A percentile compares a stretch with the other conserved stretches of the same genome.
These are phyloP conservation scores for Lasiodiplodia gonubiensis DNA, from an alignment of 2,329 filamentous ascomycete genomes.

Conservation along the genomic window DNA sequence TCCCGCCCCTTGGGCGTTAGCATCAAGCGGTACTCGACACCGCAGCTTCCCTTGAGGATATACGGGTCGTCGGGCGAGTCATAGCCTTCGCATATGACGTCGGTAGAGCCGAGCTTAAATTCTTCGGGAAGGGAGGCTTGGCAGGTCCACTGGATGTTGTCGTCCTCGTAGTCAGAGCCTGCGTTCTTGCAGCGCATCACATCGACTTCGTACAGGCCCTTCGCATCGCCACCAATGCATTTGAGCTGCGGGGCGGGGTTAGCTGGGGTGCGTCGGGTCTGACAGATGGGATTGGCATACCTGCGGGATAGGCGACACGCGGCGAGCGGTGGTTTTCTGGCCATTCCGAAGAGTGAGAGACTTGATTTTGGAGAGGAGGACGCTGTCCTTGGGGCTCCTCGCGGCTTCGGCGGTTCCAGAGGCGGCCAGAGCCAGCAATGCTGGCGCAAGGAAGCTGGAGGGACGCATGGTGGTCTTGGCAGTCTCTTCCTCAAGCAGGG, in stretches of 20 bases:
- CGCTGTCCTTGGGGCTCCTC: slow-evolving; percentile 51
- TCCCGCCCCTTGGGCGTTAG: slow-evolving; percentile 78
- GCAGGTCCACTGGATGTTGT: slow-evolving; percentile 89
- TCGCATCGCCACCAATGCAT: slow-evolving; percentile 69
- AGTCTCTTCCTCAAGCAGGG: slow-evolving; percentile 7
- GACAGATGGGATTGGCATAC: slow-evolving; percentile 31
- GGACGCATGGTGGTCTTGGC: slow-evolving; percentile 38
- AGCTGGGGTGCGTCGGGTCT: background rate
- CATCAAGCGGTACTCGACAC: slow-evolving; percentile 82
- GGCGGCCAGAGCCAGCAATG: slow-evolving; percentile 40
- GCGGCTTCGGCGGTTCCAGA: slow-evolving; percentile 38
- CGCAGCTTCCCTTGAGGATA: slow-evolving; percentile 90
- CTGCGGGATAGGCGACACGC: slow-evolving; percentile 73
- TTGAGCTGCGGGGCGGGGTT: slow-evolving; percentile 60
- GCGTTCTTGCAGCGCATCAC: slow-evolving; percentile 89
- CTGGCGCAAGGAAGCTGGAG: slow-evolving; percentile 39
- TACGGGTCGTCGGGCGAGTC: slow-evolving; percentile 75
- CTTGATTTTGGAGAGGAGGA: slow-evolving; percentile 71
- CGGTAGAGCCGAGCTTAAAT: slow-evolving; percentile 80
- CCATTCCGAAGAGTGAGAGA: slow-evolving; percentile 76
- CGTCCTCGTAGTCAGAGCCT: slow-evolving; percentile 78
- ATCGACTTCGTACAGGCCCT: slow-evolving; percentile 73
- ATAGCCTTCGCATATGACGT: slow-evolving; percentile 94
- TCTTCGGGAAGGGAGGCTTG: slow-evolving; percentile 66
- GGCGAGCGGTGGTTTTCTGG: slow-evolving; percentile 74